phyloP scores from a whole-genome alignment of 1,139 yeast genomes.

The Debaryomyces sp. region DNA sequence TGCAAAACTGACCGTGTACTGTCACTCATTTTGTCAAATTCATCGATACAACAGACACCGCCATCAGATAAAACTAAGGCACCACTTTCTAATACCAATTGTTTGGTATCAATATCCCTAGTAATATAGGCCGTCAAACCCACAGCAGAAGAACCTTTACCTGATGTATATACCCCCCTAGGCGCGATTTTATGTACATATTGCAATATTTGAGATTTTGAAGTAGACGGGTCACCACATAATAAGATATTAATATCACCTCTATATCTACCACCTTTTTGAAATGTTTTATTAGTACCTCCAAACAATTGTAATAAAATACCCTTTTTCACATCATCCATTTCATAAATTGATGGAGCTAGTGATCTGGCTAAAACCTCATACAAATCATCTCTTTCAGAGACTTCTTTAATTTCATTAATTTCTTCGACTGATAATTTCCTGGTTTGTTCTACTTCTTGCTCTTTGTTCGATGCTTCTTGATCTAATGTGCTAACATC shows the following conservation, averaged over 20 bases:
- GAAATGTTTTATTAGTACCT: slow-evolving; percentile 87
- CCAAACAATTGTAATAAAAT: slow-evolving; percentile 90
- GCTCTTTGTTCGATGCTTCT: slow-evolving; percentile 51
- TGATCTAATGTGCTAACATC: slow-evolving; percentile 69
- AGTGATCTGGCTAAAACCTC: slow-evolving; percentile 87
- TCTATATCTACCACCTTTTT: slow-evolving; percentile 91
- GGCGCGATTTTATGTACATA: slow-evolving; percentile 98
- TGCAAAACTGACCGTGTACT: slow-evolving; percentile 92
- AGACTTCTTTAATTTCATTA: slow-evolving; percentile 57
- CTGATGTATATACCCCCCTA: slow-evolving; percentile 95
- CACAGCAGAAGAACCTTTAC: slow-evolving; percentile 98
- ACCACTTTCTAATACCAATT: slow-evolving; percentile 91
- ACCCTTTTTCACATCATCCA: slow-evolving; percentile 97
- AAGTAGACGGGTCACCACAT: slow-evolving; percentile 98
- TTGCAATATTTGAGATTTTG: slow-evolving; percentile 90
- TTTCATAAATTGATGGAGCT: slow-evolving; percentile 94
- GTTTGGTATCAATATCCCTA: slow-evolving; percentile 90
- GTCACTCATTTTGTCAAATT: slow-evolving; percentile 96
- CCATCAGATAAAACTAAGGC: slow-evolving; percentile 97
- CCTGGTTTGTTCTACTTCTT: slow-evolving; percentile 77
- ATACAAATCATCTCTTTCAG: slow-evolving; percentile 77
- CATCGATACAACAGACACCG: slow-evolving; percentile 98
- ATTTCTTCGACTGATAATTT: slow-evolving; percentile 71
- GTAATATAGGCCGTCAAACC: slow-evolving; percentile 98
- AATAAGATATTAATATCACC: slow-evolving; percentile 90